Conservation (phyloP, 2,329 filamentous ascomycete genomes). For the Ascochyta pisi region DNA sequence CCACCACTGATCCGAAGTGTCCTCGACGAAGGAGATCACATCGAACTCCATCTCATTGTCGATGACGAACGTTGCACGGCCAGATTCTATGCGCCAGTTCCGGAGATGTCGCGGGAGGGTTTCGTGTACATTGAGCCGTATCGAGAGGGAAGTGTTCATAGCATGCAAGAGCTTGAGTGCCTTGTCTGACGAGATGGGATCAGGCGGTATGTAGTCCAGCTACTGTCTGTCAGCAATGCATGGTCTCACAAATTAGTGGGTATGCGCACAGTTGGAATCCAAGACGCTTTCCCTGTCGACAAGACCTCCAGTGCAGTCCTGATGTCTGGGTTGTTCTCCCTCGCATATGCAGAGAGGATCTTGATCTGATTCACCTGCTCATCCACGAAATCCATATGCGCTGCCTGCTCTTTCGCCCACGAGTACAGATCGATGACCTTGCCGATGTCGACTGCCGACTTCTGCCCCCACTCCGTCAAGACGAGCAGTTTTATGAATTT, state of each 20-base stretch:
- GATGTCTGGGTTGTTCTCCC: slow-evolving; percentile 88
- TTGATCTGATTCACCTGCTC: slow-evolving; percentile 72
- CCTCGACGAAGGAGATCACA: slow-evolving; percentile 86
- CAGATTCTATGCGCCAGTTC: slow-evolving; percentile 79
- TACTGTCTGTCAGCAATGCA: slow-evolving; percentile 42
- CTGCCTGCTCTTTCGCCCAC: slow-evolving; percentile 63
- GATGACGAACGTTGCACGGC: slow-evolving; percentile 89
- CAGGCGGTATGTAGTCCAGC: slow-evolving; percentile 79
- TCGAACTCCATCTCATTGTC: slow-evolving; percentile 90
- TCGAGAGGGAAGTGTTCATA: slow-evolving; percentile 81
- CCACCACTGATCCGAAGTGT: slow-evolving; percentile 83
- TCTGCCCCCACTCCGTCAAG: slow-evolving; percentile 85
- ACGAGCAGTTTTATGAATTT: slow-evolving; percentile 95
- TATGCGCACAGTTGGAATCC: slow-evolving; percentile 76
- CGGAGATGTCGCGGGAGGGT: slow-evolving; percentile 79
- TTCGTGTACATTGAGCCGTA: slow-evolving; percentile 85
- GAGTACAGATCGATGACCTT: slow-evolving; percentile 86
- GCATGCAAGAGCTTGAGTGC: slow-evolving; percentile 78
- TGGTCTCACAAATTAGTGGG: neutral
- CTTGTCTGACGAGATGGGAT: slow-evolving; percentile 72
- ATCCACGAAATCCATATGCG: slow-evolving; percentile 54
- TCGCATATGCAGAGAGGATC: slow-evolving; percentile 71
- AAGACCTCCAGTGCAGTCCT: slow-evolving; percentile 87
- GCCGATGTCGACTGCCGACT: slow-evolving; percentile 70
- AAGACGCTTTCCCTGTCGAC: slow-evolving; percentile 76